These are phyloP conservation scores for Aspergillus diversus DNA, from an alignment of 495 filamentous ascomycete genomes.

Conservation along the genomic window DNA sequence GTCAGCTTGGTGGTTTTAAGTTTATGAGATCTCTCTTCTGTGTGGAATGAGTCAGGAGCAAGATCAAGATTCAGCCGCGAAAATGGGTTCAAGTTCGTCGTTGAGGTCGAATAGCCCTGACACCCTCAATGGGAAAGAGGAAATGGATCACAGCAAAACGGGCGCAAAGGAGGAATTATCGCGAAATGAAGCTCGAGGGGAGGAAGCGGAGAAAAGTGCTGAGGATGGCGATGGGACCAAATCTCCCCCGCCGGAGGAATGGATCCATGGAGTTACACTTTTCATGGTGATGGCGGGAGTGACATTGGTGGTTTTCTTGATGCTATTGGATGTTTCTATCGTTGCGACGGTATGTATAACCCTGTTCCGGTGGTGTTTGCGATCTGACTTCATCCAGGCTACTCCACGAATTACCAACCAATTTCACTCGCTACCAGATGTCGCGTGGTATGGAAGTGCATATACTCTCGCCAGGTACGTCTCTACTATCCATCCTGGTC, in stretches of 20 bases:
- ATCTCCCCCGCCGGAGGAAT: not conserved
- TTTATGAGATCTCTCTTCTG: too few relatives aligned
- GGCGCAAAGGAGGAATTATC: not conserved
- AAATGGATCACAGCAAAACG: too few relatives aligned
- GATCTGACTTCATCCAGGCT: conserved; percentile 26
- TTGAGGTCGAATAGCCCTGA: too few relatives aligned
- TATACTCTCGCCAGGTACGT: conserved; percentile 46
- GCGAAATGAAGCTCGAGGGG: not conserved
- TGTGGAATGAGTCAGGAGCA: too few relatives aligned
- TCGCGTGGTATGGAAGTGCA: conserved; percentile 53
- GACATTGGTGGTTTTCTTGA: conserved; percentile 44
- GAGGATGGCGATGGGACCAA: not conserved
- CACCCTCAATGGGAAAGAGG: too few relatives aligned
- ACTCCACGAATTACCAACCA: conserved; percentile 48
- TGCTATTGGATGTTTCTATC: conserved; percentile 56
- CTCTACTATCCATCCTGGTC: not conserved
- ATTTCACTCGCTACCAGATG: conserved; percentile 45
- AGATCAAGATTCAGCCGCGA: too few relatives aligned
- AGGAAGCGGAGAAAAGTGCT: not conserved
- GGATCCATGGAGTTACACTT: conserved; percentile 3
- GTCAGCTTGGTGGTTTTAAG: too few relatives aligned
- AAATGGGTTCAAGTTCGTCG: too few relatives aligned
- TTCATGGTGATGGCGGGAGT: conserved; percentile 23
- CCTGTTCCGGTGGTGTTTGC: conserved; percentile 1
- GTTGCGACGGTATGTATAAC: conserved; percentile 43